These are phyloP conservation scores for Candida piceae DNA, from an alignment of 805 yeast species.

Conservation along the genomic window DNA sequence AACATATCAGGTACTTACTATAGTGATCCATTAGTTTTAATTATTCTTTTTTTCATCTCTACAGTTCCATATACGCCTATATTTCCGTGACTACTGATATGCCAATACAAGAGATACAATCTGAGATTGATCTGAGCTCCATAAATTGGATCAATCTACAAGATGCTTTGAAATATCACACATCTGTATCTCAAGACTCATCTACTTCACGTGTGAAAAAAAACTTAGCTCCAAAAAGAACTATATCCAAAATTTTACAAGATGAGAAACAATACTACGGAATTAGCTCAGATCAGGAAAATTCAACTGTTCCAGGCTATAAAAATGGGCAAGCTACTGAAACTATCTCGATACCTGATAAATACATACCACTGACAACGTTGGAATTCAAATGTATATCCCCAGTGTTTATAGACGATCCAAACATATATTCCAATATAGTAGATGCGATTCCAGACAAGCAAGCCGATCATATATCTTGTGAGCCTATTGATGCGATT, in stretches of 20 bases:
- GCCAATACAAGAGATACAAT: neutral
- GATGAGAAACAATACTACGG: neutral
- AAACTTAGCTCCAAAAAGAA: constrained; percentile 1
- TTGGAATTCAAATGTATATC: neutral
- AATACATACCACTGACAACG: constrained; percentile 2
- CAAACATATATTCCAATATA: no score
- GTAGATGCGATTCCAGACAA: no score
- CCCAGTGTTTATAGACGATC: neutral
- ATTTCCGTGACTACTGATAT: no score
- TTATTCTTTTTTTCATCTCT: no score
- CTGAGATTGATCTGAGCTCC: neutral
- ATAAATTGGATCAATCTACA: neutral
- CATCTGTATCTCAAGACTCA: no score
- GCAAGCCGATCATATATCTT: neutral
- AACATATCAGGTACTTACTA: no score
- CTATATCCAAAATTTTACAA: constrained; percentile 2
- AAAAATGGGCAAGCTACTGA: neutral
- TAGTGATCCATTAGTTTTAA: no score
- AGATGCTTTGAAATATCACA: neutral
- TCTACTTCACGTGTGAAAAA: no score
- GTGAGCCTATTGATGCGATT: constrained; percentile 8
- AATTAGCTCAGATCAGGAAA: constrained; percentile 3
- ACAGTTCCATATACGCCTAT: neutral
- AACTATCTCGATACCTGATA: neutral
- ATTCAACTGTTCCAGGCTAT: no score